These are phyloP conservation scores for Diospyros kaki DNA, from an alignment of 148 eudicot genomes.

Conservation along the genomic window DNA sequence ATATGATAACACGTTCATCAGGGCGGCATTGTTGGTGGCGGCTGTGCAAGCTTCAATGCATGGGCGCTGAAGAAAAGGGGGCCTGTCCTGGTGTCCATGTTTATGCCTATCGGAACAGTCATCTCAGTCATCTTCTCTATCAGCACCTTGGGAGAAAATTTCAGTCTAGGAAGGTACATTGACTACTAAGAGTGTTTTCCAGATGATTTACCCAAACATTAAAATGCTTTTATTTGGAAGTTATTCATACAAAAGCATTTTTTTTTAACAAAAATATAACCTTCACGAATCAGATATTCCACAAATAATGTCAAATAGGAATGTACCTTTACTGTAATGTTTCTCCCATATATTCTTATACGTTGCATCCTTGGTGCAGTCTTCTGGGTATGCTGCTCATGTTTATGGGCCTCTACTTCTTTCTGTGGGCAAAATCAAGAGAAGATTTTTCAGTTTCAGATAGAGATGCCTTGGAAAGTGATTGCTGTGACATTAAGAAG, in stretches of 20 bases:
- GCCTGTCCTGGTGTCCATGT: slow-evolving; percentile 70
- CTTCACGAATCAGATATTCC: too few species aligned
- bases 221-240: too few species aligned
- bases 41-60: slow-evolving; percentile 60
- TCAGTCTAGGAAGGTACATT: slow-evolving; percentile 51
- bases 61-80: slow-evolving; percentile 88
- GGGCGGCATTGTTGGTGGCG: slow-evolving; percentile 50
- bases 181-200: too few species aligned
- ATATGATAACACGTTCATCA: background rate
- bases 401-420: slow-evolving; percentile 68
- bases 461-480: slow-evolving; percentile 13
- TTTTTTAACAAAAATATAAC: too few species aligned
- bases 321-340: too few species aligned
- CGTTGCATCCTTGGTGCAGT: slow-evolving; percentile 24
- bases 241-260: too few species aligned
- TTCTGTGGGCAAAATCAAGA: slow-evolving; percentile 74
- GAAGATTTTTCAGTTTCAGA: slow-evolving; percentile 28
- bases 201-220: too few species aligned
- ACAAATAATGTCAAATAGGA: too few species aligned
- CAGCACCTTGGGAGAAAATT: slow-evolving; percentile 34
- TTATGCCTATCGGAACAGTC: slow-evolving; percentile 63
- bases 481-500: slow-evolving; percentile 21
- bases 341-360: too few species aligned
- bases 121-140: slow-evolving; percentile 43
- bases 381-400: slow-evolving; percentile 58